Evolutionary conservation across 2,329 filamentous ascomycete genomes (phyloP), one percentile per base, ranked within the genome.

Genomic region (Aspergillus fischeri): DNA sequence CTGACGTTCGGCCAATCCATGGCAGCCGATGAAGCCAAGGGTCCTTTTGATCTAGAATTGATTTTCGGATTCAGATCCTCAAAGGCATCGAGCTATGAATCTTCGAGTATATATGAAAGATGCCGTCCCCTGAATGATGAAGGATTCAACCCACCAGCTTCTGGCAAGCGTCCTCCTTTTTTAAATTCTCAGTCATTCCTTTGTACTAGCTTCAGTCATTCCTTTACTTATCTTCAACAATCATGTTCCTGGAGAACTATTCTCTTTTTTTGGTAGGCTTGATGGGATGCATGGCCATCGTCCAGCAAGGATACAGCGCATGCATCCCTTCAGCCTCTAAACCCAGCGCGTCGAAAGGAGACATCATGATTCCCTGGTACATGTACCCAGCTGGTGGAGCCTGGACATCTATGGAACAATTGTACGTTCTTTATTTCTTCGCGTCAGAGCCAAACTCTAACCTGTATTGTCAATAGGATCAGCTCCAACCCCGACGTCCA

Each of bases 301-400:
- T 25, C 9, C 44, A 47, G 44, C 44, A 47, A 14, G 44, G 44
- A 3, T 17, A 47, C 21, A 14, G 44, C 21, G 44, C 44, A 47
- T 47, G 44, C 11, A 47, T 47, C 24, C 21, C 44, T 17, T 14
- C 44, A 3, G n/a, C 10, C 41, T 24, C 44, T 47, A 11, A 2
- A 14, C 17, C 5, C 20, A 47, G 44, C 11, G 10, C 24, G 11
- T 14, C 44, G n/a, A 47, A 24, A 14, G 44, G 44, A 24, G 8
- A 47, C 6, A 24, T 59, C 11, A 53, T 59, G 38, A 59, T 66
- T 41, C 64, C 64, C 7, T 58, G 63, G 9, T 66, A 66, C 48
- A 29, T 61, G 24, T 66, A 66, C 51, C 64, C 64, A 45, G 17
- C 6, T 3, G 24, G 51, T 0, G 63, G 54, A n/a, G 58, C 55